Evolutionary conservation across 2,329 filamentous ascomycete species (phyloP), one percentile per base, ranked within the genome.

Genomic region (Colletotrichum sp.): DNA sequence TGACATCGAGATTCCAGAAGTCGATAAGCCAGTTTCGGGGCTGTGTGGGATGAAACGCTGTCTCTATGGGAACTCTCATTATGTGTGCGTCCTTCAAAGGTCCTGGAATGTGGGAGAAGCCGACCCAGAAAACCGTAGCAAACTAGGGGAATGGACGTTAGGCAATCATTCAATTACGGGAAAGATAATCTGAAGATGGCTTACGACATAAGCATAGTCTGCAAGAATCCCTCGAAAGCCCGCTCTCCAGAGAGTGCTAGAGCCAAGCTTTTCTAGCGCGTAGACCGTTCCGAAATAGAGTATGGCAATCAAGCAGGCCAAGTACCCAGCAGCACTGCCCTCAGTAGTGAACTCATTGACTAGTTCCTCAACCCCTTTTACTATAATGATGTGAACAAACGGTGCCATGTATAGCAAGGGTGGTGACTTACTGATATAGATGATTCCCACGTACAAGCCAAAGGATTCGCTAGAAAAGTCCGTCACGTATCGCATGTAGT

Each of bases 401-500:
- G 9, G 8, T 16, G 60, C 1, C 28, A 15, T 88, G 75, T 90
- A 91, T 80, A 90, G 87, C 89, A 83, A 4, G 83, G 73, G 8
- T 49, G 26, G 28, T 9, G 12, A 81, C 85, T 32, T 82, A 87
- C 85, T 84, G 79, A 90, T 87, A 72, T 91, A 91, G 63, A 91
- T 90, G 68, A 90, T 90, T 13, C 88, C 89, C 8, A 91, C 89
- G 79, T 91, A 91, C 79, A 89, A 85, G 63, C 88, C 89, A 72
- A 91, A 91, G 0, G 86, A 84, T 74, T 90, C 87, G 69, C 86
- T 88, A 1, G 88, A 90, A 76, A 91, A 91, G 72, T 90, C 89
- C 3, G 89, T 91, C 34, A 91, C 88, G 78, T 90, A 91, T 8
- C 89, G 87, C 89, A 91, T 90, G 79, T 90, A 91, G 79, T 91